Evolutionary conservation across 2,329 filamentous ascomycete species (phyloP), one percentile per base, ranked within the genome.

Genomic region (Aquanectria penicillioides): DNA sequence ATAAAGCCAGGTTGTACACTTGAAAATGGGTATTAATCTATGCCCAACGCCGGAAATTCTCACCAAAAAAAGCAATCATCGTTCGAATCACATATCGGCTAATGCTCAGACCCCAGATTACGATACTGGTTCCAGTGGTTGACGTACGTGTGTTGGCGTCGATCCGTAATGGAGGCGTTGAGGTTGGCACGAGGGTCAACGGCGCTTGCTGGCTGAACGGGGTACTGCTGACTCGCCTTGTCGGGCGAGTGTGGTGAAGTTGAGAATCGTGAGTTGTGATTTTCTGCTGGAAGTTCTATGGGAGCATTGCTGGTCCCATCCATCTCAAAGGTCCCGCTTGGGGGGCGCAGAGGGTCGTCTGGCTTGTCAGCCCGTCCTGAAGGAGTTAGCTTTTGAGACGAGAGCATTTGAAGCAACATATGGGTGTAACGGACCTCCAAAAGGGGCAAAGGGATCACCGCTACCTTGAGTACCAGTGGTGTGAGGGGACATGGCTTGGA

Each of bases 361-460:
- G 66, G 63, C 50, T 64, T 69, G 65, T 78, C 75, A 34, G 56
- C 70, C 48, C 75, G 72, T 2, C 76, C 76, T 78, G 13, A 28
- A 53, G 12, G 33, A n/a, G 51, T 64, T 54, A 70, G 57, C 18
- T 57, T 57, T 43, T 40, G 8, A 17, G n/a, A n/a, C 36, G 17
- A 5, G n/a, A 28, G 12, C 11, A 37, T 38, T 31, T 52, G 20
- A 20, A 41, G 28, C 44, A 31, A 26, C 18, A 41, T 50, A 56
- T 25, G 34, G 26, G 48, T 31, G 59, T 72, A 68, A 66, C n/a
- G n/a, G n/a, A 81, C 80, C 80, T 73, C 79, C 78, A 70, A 81
- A 81, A 10, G 77, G 74, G 2, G 76, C 78, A 66, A 81, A 80
- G 2, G 78, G 74, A 48, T 80, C 78, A 37, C 60, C 53, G 54